A percentile compares a stretch with the other conserved stretches of the same genome.
phyloP scores from a whole-genome alignment of 352 stramenopile genomes.

The Phytophthora pseudosyringae region DNA sequence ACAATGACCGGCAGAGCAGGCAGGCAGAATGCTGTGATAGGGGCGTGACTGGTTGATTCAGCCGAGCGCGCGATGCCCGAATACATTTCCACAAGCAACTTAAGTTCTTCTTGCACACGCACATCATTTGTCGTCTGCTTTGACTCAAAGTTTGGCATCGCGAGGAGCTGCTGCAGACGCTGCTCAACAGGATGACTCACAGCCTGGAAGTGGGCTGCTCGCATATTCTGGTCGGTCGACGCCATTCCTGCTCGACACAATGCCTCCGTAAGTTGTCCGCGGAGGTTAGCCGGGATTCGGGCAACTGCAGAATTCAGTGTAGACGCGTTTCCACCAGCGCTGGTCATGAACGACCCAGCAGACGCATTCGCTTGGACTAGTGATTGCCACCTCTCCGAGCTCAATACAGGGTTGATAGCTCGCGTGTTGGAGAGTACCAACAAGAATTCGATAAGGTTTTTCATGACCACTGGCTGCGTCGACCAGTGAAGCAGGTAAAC shows the following conservation, averaged over 20 bases:
- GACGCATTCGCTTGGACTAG: conserved; percentile 77
- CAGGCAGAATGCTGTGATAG: conserved; percentile 73
- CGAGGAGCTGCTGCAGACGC: conserved; percentile 62
- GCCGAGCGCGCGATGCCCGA: conserved; percentile 74
- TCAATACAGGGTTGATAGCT: conserved; percentile 64
- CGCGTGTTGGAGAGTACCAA: conserved; percentile 70
- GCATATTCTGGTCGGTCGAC: conserved; percentile 50
- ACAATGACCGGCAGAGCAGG: conserved; percentile 77
- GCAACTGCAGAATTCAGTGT: conserved; percentile 57
- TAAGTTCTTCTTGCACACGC: conserved; percentile 73
- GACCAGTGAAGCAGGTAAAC: conserved; percentile 85
- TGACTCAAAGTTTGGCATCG: conserved; percentile 60
- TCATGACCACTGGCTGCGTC: conserved; percentile 82
- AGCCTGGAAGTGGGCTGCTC: conserved; percentile 59
- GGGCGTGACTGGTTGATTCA: conserved; percentile 60
- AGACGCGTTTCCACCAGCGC: conserved; percentile 24
- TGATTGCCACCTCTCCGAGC: conserved; percentile 67
- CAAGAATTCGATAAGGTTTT: conserved; percentile 83
- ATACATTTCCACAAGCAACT: conserved; percentile 82
- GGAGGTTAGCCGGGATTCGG: conserved; percentile 59
- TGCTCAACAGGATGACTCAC: conserved; percentile 56
- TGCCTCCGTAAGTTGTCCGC: conserved; percentile 72
- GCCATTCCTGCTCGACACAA: conserved; percentile 80
- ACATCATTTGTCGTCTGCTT: conserved; percentile 72
- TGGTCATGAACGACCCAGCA: conserved; percentile 60